A percentile compares a stretch with the other conserved stretches of the same genome.
These are phyloP conservation scores for Polygonum maritimum DNA, from an alignment of 148 eudicot species.

Conservation along the genomic window DNA sequence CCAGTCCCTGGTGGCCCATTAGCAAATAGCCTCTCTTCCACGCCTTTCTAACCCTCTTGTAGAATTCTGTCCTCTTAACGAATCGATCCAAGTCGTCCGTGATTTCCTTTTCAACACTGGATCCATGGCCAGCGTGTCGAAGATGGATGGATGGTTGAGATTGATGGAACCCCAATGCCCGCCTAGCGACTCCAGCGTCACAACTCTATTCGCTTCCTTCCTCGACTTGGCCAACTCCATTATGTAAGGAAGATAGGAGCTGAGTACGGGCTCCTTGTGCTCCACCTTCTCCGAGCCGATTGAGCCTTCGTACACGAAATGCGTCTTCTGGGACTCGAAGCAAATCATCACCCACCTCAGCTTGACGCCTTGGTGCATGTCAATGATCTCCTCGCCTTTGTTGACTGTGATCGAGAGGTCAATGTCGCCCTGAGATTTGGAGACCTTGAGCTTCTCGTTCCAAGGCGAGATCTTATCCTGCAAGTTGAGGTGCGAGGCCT, in stretches of 20 bases:
- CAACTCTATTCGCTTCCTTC: constrained; percentile 13
- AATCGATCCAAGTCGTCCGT: constrained; percentile 31
- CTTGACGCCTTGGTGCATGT: not conserved
- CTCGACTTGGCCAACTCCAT: constrained; percentile 16
- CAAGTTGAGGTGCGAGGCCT: constrained; percentile 8
- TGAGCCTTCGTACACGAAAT: no score
- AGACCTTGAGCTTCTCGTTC: constrained; percentile 1
- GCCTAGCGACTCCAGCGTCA: constrained; percentile 13
- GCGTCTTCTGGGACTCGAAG: not conserved
- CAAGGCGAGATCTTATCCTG: constrained; percentile 3
- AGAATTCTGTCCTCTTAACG: constrained; percentile 22
- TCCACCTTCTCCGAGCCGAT: not conserved
- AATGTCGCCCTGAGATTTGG: not conserved
- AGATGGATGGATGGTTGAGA: constrained; percentile 30
- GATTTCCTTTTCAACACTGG: constrained; percentile 16
- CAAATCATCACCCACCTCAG: constrained; percentile 4
- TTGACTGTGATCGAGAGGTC: not conserved
- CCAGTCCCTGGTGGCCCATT: constrained; percentile 40
- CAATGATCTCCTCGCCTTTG: constrained; percentile 13
- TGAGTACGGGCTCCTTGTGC: constrained; percentile 20
- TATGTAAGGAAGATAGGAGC: constrained; percentile 21
- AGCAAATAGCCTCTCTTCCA: constrained; percentile 35
- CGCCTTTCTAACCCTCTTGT: constrained; percentile 24
- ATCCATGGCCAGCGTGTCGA: constrained; percentile 27
- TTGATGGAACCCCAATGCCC: constrained; percentile 18